Evolutionary conservation across 208 protist genomes (phyloP).

Genomic region (Entamoeba dispar): DNA sequence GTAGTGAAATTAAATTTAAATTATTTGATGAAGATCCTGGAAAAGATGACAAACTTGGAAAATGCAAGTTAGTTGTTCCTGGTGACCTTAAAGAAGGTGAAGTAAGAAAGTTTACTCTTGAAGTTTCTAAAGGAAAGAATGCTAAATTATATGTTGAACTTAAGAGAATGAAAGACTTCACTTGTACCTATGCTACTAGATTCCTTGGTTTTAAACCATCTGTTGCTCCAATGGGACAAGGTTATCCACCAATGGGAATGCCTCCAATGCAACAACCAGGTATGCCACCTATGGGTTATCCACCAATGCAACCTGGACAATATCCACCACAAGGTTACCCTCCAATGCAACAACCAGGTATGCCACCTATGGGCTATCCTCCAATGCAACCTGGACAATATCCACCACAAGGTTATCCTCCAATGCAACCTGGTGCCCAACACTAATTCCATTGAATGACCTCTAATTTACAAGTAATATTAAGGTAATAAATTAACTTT

Average conservation of each 20-base stretch:
- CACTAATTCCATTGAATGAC: neutral
- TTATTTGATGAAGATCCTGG: neutral
- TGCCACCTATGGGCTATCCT: neutral
- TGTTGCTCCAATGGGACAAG: neutral
- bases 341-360: neutral
- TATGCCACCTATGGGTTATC: neutral
- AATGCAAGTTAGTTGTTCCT: neutral
- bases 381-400: neutral
- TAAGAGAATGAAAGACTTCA: neutral
- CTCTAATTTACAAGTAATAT: no score
- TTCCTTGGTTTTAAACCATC: neutral
- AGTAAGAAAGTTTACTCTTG: neutral
- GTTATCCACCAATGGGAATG: neutral
- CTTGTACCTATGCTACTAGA: neutral
- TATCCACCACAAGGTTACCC: neutral
- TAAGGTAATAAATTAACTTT: no score
- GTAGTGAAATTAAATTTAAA: neutral
- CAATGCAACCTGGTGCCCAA: neutral
- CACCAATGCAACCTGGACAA: neutral
- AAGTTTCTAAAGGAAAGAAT: neutral
- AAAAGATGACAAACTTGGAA: neutral
- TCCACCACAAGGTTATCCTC: neutral
- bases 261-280: neutral
- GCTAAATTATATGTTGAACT: neutral
- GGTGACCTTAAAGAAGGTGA: neutral